A percentile compares a stretch with the other conserved stretches of the same genome.
Evolutionary conservation across 768 basidiomycete genomes (phyloP).

Genomic region (Tubosaeta sp.): DNA sequence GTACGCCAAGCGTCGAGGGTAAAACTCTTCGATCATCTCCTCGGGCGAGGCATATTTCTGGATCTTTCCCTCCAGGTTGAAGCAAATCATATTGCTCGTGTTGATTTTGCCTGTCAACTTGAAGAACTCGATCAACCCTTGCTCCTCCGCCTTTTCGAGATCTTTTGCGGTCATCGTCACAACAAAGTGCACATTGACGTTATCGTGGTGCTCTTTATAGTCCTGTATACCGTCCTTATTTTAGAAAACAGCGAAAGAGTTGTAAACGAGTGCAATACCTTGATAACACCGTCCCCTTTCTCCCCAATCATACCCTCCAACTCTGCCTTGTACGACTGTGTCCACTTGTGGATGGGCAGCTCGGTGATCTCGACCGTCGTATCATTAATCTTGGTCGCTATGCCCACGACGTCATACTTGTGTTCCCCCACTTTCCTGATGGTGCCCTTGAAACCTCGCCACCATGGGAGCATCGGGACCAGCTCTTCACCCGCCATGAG

Average conservation of each 20-base stretch:
- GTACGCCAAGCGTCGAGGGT: conserved; percentile 78
- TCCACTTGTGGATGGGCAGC: conserved; percentile 94
- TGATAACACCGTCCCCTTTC: conserved; percentile 76
- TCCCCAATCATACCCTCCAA: conserved; percentile 86
- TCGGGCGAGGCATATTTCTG: conserved; percentile 88
- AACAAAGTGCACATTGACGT: conserved; percentile 84
- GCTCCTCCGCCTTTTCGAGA: conserved; percentile 81
- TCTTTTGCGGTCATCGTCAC: conserved; percentile 76
- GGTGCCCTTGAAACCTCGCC: conserved; percentile 89
- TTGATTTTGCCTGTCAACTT: conserved; percentile 80
- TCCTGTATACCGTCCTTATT: conserved; percentile 49
- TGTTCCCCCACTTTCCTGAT: conserved; percentile 79
- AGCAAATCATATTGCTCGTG: conserved; percentile 98
- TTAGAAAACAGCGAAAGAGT: neutral
- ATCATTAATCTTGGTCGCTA: conserved; percentile 71
- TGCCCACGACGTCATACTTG: conserved; percentile 80
- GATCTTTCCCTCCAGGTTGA: conserved; percentile 94
- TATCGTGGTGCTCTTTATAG: conserved; percentile 96
- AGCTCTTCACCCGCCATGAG: conserved; percentile 83
- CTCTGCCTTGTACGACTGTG: conserved; percentile 86
- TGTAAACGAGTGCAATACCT: conserved; percentile 43
- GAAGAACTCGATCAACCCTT: conserved; percentile 89
- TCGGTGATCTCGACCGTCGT: conserved; percentile 95
- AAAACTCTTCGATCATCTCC: conserved; percentile 91
- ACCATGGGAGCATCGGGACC: conserved; percentile 92